These are phyloP conservation scores for Apiotrichum gamsii DNA, from an alignment of 1,284 basidiomycete species.

Conservation along the genomic window DNA sequence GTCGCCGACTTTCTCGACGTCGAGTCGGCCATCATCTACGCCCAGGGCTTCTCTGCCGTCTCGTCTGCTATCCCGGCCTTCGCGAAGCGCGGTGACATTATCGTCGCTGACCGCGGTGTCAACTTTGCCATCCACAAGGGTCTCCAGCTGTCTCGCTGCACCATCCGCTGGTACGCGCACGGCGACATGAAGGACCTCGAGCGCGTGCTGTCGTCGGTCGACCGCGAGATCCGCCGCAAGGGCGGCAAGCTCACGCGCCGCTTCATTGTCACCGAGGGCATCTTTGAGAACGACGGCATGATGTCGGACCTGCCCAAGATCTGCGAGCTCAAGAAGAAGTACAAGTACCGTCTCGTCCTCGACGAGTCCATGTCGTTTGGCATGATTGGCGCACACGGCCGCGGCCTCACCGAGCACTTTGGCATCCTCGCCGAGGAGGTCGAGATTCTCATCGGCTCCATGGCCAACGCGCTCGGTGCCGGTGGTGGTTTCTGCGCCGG, in stretches of 20 bases:
- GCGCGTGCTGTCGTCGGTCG: constrained; percentile 72
- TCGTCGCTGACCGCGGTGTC: constrained; percentile 91
- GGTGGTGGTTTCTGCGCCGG: constrained; percentile 95
- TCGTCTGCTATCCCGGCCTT: constrained; percentile 95
- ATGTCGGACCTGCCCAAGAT: constrained; percentile 80
- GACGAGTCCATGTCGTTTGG: constrained; percentile 95
- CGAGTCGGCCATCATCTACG: constrained; percentile 85
- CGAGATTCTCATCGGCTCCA: constrained; percentile 63
- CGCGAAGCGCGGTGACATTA: constrained; percentile 94
- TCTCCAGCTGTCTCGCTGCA: constrained; percentile 90
- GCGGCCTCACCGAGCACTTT: constrained; percentile 89
- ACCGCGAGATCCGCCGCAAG: constrained; percentile 81
- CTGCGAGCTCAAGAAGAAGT: constrained; percentile 86
- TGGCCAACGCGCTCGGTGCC: constrained; percentile 76
- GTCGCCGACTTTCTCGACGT: constrained; percentile 86
- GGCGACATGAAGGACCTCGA: constrained; percentile 89
- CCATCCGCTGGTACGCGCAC: constrained; percentile 92
- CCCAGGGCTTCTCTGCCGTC: constrained; percentile 87
- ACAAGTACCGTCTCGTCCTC: constrained; percentile 91
- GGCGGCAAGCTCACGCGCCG: constrained; percentile 74
- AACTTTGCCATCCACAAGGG: constrained; percentile 97
- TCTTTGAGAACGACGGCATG: constrained; percentile 90
- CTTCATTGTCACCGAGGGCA: constrained; percentile 95
- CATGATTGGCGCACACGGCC: constrained; percentile 82
- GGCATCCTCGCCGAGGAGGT: constrained; percentile 63